A percentile compares a stretch with the other conserved stretches of the same genome.
Conservation (phyloP, 1,139 yeast species). For the Candida gigantensis region DNA sequence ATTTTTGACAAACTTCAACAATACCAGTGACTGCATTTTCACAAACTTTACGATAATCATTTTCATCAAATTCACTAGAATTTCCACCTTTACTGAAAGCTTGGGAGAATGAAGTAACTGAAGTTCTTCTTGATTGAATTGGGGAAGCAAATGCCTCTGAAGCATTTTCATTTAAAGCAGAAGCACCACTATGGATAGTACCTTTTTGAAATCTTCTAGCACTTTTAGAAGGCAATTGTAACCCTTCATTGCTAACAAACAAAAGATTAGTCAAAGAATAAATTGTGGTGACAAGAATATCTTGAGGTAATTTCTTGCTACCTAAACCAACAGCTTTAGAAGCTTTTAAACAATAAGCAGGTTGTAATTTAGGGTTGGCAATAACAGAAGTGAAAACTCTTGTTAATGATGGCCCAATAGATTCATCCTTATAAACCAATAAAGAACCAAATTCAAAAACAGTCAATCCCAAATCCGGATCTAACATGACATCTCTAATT, state of each 20-base stretch:
- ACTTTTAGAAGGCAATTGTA: slow-evolving; percentile 23
- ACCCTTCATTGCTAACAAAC: slow-evolving; percentile 52
- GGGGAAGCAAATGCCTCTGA: slow-evolving; percentile 11
- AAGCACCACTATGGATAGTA: too few relatives aligned
- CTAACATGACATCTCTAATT: slow-evolving; percentile 45
- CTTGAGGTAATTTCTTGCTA: slow-evolving; percentile 60
- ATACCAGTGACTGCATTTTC: slow-evolving; percentile 71
- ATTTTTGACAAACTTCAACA: slow-evolving; percentile 67
- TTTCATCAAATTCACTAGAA: slow-evolving; percentile 27
- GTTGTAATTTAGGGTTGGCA: slow-evolving; percentile 41
- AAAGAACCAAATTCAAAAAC: slow-evolving; percentile 58
- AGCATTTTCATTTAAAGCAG: too few relatives aligned
- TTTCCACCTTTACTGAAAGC: slow-evolving; percentile 12
- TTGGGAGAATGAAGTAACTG: slow-evolving; percentile 19
- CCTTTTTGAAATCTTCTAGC: slow-evolving; percentile 19
- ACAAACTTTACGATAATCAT: slow-evolving; percentile 40
- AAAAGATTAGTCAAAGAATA: slow-evolving; percentile 80
- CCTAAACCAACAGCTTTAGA: slow-evolving; percentile 47
- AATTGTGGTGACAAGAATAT: slow-evolving; percentile 81
- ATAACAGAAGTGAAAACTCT: slow-evolving; percentile 52
- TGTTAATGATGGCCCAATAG: slow-evolving; percentile 48
- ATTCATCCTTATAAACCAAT: slow-evolving; percentile 47
- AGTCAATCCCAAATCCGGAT: slow-evolving; percentile 47
- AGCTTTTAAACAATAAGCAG: slow-evolving; percentile 33
- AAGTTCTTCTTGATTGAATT: slow-evolving; percentile 20